Conservation (phyloP, 441 rosid genomes). For the Sinapis alba region DNA sequence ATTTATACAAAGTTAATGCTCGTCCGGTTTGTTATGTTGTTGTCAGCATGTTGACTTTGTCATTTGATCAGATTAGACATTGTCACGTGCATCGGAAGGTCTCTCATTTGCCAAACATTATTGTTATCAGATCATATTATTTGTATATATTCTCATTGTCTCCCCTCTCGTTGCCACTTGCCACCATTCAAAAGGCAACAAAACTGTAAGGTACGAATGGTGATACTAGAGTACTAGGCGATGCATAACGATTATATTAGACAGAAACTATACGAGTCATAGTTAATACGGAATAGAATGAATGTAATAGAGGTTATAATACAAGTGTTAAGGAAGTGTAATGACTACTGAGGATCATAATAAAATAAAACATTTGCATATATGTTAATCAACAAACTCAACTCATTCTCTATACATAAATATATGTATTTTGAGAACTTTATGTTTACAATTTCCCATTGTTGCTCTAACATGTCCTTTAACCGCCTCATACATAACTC, state of each 20-base stretch:
- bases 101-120: constrained; percentile 24
- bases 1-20: not conserved
- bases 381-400: not conserved
- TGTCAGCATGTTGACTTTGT: constrained; percentile 33
- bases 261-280: not conserved
- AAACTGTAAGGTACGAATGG: not conserved
- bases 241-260: not conserved
- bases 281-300: not conserved
- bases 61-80: constrained; percentile 4
- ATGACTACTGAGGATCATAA: not conserved
- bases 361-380: not conserved
- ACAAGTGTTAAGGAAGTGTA: not conserved
- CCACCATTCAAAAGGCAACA: not conserved
- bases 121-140: not conserved
- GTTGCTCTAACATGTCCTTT: too few relatives aligned
- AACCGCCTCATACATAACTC: not conserved
- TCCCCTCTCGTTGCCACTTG: constrained; percentile 6
- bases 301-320: not conserved
- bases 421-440: too few relatives aligned
- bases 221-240: not conserved
- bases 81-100: constrained; percentile 34
- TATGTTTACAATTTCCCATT: too few relatives aligned
- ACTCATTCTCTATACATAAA: not conserved
- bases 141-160: constrained; percentile 28
- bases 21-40: constrained; percentile 21